Percentiles rank a stretch among this genome's conserved stretches.
phyloP scores from a whole-genome alignment of 2,329 filamentous ascomycete genomes.

The Pseudofabraea citricarpa region DNA sequence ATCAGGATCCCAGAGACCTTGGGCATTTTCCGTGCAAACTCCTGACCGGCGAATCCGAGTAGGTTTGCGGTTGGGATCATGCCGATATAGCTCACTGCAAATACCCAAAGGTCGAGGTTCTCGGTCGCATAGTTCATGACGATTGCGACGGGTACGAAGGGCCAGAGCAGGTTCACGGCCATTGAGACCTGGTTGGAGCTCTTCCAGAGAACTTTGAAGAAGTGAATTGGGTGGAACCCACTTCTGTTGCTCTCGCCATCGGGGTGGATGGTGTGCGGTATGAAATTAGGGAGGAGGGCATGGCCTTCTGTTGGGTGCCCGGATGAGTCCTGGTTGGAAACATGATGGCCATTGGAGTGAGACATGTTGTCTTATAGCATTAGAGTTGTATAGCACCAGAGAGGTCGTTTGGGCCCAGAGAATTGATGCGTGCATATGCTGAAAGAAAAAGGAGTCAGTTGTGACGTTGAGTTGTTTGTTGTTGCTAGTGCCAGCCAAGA shows the following conservation, averaged over 20 bases:
- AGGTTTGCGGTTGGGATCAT: constrained; percentile 75
- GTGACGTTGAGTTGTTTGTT: too few species aligned
- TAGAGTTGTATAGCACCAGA: too few species aligned
- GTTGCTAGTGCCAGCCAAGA: too few species aligned
- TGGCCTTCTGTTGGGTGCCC: too few species aligned
- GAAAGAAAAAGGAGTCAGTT: too few species aligned
- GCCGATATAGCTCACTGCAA: constrained; percentile 67
- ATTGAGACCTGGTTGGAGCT: constrained; percentile 61
- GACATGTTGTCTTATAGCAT: too few species aligned
- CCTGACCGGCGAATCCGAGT: constrained; percentile 69
- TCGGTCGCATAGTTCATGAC: constrained; percentile 52
- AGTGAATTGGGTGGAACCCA: constrained; percentile 60
- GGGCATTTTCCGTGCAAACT: constrained; percentile 69
- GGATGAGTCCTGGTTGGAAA: too few species aligned
- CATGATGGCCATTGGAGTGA: too few species aligned
- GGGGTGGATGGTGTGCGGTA: too few species aligned
- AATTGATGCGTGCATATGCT: too few species aligned
- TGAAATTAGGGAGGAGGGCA: too few species aligned
- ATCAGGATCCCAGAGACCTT: constrained; percentile 63
- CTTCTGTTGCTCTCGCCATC: constrained; percentile 65
- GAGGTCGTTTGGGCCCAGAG: too few species aligned
- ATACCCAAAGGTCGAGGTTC: constrained; percentile 57
- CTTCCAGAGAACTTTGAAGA: constrained; percentile 57
- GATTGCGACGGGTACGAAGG: constrained; percentile 67
- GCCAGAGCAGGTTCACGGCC: constrained; percentile 68